These are phyloP conservation scores for Mycena sanguinolenta DNA, from an alignment of 768 basidiomycete species.

Conservation along the genomic window DNA sequence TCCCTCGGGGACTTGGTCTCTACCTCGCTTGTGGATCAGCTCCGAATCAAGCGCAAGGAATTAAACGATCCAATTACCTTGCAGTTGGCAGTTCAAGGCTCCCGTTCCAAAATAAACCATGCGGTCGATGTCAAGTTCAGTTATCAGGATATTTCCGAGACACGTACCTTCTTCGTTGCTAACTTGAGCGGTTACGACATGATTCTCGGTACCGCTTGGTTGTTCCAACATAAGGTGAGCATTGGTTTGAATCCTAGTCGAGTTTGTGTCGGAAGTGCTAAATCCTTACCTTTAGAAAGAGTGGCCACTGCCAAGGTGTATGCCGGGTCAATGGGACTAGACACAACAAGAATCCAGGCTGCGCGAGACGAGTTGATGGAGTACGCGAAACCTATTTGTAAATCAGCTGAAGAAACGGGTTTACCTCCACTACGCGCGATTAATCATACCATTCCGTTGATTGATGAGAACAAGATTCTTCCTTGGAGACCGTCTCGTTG, in stretches of 20 bases:
- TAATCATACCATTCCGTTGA: not conserved
- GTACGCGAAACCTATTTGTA: not conserved
- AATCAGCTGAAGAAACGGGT: not conserved
- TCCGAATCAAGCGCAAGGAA: not conserved
- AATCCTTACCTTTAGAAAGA: not conserved
- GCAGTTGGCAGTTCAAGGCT: not conserved
- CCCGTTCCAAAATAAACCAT: not conserved
- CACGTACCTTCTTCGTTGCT: not conserved
- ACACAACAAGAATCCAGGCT: not conserved
- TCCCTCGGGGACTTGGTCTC: not conserved
- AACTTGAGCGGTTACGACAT: not conserved
- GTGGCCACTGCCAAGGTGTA: not conserved
- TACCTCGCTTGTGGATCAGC: not conserved
- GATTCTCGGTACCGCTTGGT: not conserved
- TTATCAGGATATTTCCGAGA: not conserved
- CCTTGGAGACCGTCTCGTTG: not conserved
- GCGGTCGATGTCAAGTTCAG: not conserved
- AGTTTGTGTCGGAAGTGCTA: not conserved
- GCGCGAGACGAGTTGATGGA: not conserved
- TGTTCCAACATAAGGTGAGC: not conserved
- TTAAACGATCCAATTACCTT: too few relatives aligned
- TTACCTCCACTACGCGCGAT: not conserved
- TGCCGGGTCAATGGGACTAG: not conserved
- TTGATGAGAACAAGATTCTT: not conserved
- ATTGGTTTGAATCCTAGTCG: not conserved